phyloP scores from a whole-genome alignment of 2,329 filamentous ascomycete species.

The Colletotrichum zoysiae region DNA sequence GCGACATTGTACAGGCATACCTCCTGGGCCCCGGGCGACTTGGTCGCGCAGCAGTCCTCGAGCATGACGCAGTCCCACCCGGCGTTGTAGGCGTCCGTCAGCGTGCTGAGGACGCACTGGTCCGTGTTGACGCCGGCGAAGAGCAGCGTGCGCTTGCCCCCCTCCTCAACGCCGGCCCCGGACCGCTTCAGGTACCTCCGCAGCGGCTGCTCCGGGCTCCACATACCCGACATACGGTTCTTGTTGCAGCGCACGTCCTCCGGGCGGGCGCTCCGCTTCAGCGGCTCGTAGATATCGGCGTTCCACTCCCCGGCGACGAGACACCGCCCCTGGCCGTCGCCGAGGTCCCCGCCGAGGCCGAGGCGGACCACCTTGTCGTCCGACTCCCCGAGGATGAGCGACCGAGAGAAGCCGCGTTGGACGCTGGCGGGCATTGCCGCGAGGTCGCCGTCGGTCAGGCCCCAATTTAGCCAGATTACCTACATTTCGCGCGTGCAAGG shows the following conservation, averaged over 20 bases:
- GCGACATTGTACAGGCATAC: conserved; percentile 35
- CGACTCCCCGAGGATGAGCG: conserved; percentile 46
- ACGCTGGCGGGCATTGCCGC: conserved; percentile 62
- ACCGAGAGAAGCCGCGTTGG: conserved; percentile 60
- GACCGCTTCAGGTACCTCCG: conserved; percentile 53
- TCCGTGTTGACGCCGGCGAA: conserved; percentile 73
- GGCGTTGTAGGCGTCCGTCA: conserved; percentile 66
- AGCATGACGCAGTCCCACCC: conserved; percentile 50
- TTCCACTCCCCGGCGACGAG: conserved; percentile 70
- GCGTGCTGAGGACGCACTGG: conserved; percentile 69
- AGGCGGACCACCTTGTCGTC: conserved; percentile 38
- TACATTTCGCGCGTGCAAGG: conserved; percentile 40
- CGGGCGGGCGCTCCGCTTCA: conserved; percentile 51
- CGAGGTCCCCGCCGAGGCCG: conserved; percentile 62
- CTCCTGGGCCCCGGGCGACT: conserved; percentile 31
- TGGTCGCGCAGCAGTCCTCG: conserved; percentile 37
- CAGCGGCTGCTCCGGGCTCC: conserved; percentile 58
- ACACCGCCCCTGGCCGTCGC: conserved; percentile 56
- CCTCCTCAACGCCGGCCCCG: conserved; percentile 17
- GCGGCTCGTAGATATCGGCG: conserved; percentile 61
- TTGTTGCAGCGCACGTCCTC: conserved; percentile 66
- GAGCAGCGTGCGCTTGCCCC: conserved; percentile 62
- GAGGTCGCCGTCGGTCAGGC: conserved; percentile 65
- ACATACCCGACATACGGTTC: conserved; percentile 70
- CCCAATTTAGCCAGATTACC: conserved; percentile 70